Evolutionary conservation across 164 flowering plant species (phyloP).

Genomic region (Cinnamomum chago): DNA sequence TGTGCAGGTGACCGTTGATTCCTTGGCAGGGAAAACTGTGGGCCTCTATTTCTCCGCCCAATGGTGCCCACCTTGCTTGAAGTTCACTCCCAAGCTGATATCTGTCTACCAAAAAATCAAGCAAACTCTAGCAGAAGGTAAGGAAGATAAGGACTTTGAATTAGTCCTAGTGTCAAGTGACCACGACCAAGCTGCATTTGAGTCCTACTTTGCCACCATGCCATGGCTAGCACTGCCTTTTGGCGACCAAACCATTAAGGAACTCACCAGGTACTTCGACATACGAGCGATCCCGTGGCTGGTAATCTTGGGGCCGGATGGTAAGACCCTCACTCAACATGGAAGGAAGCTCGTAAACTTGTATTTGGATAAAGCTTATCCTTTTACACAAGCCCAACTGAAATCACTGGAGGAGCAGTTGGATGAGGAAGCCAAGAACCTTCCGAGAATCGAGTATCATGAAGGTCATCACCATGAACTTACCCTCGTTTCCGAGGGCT

Average conservation of each 20-base stretch:
- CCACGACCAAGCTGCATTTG: constrained; percentile 35
- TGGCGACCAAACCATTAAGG: constrained; percentile 40
- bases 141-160: constrained; percentile 40
- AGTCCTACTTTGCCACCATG: constrained; percentile 49
- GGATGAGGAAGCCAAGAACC: constrained; percentile 69
- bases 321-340: constrained; percentile 61
- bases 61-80: constrained; percentile 62
- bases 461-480: constrained; percentile 60
- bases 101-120: constrained; percentile 55
- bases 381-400: constrained; percentile 56
- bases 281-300: constrained; percentile 60
- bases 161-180: constrained; percentile 62
- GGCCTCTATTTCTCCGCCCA: constrained; percentile 75
- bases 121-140: constrained; percentile 11
- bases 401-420: constrained; percentile 40
- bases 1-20: constrained; percentile 29
- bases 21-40: constrained; percentile 63
- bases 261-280: constrained; percentile 54
- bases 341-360: constrained; percentile 71
- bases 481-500: constrained; percentile 55
- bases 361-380: constrained; percentile 63
- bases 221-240: constrained; percentile 81
- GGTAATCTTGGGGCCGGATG: constrained; percentile 69
- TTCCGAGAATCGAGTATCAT: constrained; percentile 46
- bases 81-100: constrained; percentile 59